Base-by-base conservation (phyloP, 176 grass and related monocot species). In the Aegilops sharonensis region DNA sequence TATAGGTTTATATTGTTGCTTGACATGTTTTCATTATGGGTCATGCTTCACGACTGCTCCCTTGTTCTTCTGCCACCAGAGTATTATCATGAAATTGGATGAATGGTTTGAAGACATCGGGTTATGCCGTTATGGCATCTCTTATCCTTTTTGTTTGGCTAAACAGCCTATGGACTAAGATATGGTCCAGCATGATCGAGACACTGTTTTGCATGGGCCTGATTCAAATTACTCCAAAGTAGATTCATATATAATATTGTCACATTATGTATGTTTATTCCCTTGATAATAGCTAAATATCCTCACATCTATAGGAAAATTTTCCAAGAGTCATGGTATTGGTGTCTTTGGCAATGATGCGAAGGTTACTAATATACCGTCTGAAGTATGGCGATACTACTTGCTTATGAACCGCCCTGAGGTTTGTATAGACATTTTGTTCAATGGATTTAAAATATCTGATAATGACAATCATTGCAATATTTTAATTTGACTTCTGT, bases 331-430 rank as follows among this genome's bases (percentile, higher is more conserved):
- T 36, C 90, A 98, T 13, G 96, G 96, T 89, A 85, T 98, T 72
- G 96, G 96, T 84, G 91, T 98, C 74, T 98, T 98, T 92, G 93
- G 96, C 78, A 98, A 92, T 68, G 96, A 98, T 62, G 96, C 96
- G 15, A 95, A 92, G 59, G 90, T 87, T 85, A 98, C 96, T 72
- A 83, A 94, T 57, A 94, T 98, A 89, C 86, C 93, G 64, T 48
- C 93, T 75, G 91, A 95, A 94, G 93, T 98, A 60, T 98, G 96
- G 96, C 87, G 96, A 70, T 95, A 98, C 68, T 98, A 98, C 79
- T 89, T 98, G 84, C 91, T 98, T 68, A 98, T 91, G 82, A 98
- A 98, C 86, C 89, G 91, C 47, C 93, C 96, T 80, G 96, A 95
- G 89, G 96, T 98, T 40, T 86, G 77, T 94, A 60, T 50, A 69